Evolutionary conservation across 192 early-diverging fungal species (phyloP), one percentile per base, ranked within the genome.

Genomic region (Coemansia sp.): DNA sequence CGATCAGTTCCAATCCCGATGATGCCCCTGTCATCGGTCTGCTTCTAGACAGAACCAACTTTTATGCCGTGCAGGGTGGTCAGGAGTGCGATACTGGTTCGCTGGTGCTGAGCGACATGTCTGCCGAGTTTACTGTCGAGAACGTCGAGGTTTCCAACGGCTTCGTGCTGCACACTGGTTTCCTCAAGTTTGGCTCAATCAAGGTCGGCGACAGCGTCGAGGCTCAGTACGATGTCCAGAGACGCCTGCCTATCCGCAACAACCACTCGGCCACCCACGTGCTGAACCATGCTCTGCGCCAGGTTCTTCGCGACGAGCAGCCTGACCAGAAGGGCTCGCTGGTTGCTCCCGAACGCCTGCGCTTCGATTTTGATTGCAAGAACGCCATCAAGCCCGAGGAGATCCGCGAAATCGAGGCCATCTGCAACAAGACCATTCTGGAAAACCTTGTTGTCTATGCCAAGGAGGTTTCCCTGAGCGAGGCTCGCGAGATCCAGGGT

Each of bases 241-340:
- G 97, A 45, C 87, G 97, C 56, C 87, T 85, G 84, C 93, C 94
- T 11, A 80, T 97, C 65, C 87, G 92, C 72, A 94, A 93, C 88
- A 97, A 99, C 87, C 97, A 99, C 80, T 94, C 95, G 56, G 90
- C 85, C 32, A 99, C 97, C 2, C 97, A 99, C 67, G 89, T 96
- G 69, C 87, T 99, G 32, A 99, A 99, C 88, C 95, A 81, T 85
- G 97, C 91, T 16, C 88, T 99, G 67, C 89, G 92, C 60, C 84
- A 92, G 73, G 87, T 95, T 11, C 82, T 98, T 40, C 88, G 89
- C n/a, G 87, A 79, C 30, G 66, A 76, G 31, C 85, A 90, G 63
- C 66, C 84, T 22, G 95, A 99, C 67, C 97, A 99, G 80, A 93
- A 93, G 76, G 97, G 97, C 17, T 97, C 95, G 10, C 86, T 99